phyloP scores from a whole-genome alignment of 371 early-diverging fungal species.

The Syncephalastrum racemosum region DNA sequence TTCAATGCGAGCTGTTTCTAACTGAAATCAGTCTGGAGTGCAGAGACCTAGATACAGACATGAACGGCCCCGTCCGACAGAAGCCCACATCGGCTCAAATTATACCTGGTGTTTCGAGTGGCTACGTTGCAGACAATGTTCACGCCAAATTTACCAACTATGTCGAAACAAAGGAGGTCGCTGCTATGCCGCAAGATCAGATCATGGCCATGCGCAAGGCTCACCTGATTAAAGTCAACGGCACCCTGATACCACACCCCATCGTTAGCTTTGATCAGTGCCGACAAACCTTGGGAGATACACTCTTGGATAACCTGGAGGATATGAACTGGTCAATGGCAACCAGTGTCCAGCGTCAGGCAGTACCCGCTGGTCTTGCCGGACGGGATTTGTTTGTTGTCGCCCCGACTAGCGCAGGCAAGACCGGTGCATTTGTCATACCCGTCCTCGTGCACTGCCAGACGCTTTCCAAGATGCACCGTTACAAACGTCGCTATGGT shows the following conservation, averaged over 20 bases:
- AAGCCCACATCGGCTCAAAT: slow-evolving; percentile 8
- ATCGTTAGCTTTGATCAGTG: slow-evolving; percentile 53
- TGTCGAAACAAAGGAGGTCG: slow-evolving; percentile 37
- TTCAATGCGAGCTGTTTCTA: not conserved
- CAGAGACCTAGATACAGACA: slow-evolving; percentile 38
- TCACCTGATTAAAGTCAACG: slow-evolving; percentile 48
- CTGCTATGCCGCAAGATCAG: slow-evolving; percentile 24
- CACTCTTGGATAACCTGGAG: slow-evolving; percentile 39
- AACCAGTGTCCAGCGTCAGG: slow-evolving; percentile 66
- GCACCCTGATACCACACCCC: slow-evolving; percentile 48
- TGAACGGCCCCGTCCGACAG: slow-evolving; percentile 6
- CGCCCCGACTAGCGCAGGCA: slow-evolving; percentile 71
- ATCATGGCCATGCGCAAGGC: slow-evolving; percentile 35
- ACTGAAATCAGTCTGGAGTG: slow-evolving; percentile 37
- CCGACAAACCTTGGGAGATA: slow-evolving; percentile 28
- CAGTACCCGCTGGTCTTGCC: slow-evolving; percentile 62
- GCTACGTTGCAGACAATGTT: slow-evolving; percentile 32
- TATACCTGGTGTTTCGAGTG: not conserved
- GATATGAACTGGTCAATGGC: slow-evolving; percentile 45
- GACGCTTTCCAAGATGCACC: slow-evolving; percentile 40
- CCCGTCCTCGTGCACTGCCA: slow-evolving; percentile 54
- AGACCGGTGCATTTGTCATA: slow-evolving; percentile 56
- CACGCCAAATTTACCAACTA: slow-evolving; percentile 56
- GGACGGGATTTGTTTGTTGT: slow-evolving; percentile 70
- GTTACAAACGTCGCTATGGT: slow-evolving; percentile 36